phyloP scores from a whole-genome alignment of 495 filamentous ascomycete genomes.

The Aspergillus nanangensis region DNA sequence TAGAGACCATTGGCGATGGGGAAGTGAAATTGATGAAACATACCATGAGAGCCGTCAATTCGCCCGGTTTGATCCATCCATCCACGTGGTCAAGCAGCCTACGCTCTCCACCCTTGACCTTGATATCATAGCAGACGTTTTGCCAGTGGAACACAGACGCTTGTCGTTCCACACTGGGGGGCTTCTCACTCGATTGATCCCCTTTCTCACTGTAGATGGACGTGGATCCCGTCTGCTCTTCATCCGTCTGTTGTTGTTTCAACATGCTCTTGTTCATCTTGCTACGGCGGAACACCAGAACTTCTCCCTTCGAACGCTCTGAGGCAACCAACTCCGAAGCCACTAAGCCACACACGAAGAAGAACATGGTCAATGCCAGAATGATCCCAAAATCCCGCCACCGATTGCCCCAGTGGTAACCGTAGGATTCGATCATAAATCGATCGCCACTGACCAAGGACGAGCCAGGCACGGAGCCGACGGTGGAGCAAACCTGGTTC shows the following conservation, averaged over 20 bases:
- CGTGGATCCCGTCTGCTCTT: slow-evolving; percentile 7
- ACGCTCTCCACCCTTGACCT: slow-evolving; percentile 42
- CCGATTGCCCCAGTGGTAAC: slow-evolving; percentile 43
- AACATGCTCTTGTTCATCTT: slow-evolving; percentile 10
- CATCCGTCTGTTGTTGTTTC: slow-evolving; percentile 9
- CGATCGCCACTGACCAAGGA: slow-evolving; percentile 36
- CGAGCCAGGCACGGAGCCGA: slow-evolving; percentile 41
- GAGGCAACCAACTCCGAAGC: slow-evolving; percentile 25
- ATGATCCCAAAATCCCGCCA: slow-evolving; percentile 61
- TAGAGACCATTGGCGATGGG: not conserved
- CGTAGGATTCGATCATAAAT: slow-evolving; percentile 42
- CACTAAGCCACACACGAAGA: slow-evolving; percentile 32
- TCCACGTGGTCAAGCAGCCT: slow-evolving; percentile 51
- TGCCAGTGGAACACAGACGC: slow-evolving; percentile 63
- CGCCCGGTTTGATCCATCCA: slow-evolving; percentile 62
- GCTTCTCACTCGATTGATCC: slow-evolving; percentile 23
- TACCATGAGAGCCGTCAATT: slow-evolving; percentile 57
- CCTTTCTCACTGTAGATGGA: slow-evolving; percentile 3
- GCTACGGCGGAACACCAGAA: slow-evolving; percentile 35
- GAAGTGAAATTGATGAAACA: not conserved
- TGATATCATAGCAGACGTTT: slow-evolving; percentile 60
- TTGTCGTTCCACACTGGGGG: slow-evolving; percentile 32
- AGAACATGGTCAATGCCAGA: slow-evolving; percentile 50
- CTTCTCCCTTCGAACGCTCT: slow-evolving; percentile 32
- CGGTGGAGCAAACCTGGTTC: slow-evolving; percentile 35